Evolutionary conservation across 1,284 basidiomycete genomes (phyloP).

Genomic region (Microbotryum intermedium): DNA sequence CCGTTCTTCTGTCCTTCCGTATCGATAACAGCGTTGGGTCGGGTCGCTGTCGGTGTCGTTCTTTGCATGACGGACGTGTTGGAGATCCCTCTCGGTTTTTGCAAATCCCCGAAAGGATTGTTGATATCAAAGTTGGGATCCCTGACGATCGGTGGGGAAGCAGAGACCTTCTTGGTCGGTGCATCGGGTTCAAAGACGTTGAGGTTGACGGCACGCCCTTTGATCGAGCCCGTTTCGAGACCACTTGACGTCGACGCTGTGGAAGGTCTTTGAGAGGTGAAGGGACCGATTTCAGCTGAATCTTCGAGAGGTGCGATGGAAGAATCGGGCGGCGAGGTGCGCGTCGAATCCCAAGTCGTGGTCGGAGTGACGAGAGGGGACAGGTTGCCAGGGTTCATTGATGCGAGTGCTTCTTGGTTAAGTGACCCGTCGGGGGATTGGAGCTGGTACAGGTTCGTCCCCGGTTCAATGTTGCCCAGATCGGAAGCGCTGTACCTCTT

Average conservation of each 20-base stretch:
- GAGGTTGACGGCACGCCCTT: constrained; percentile 5
- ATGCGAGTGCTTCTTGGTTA: no score
- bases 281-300: not conserved
- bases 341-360: not conserved
- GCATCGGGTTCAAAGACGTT: constrained; percentile 14
- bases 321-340: no score
- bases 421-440: no score
- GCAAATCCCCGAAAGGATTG: constrained; percentile 2
- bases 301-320: not conserved
- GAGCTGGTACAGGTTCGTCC: no score
- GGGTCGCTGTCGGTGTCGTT: no score
- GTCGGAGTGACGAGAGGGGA: not conserved
- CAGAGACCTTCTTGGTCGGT: constrained; percentile 51
- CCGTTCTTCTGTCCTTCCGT: no score
- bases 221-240: not conserved
- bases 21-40: no score
- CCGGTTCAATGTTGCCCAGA: no score
- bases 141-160: constrained; percentile 62
- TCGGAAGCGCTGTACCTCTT: no score
- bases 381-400: not conserved
- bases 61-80: no score
- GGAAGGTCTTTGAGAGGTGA: not conserved
- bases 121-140: constrained; percentile 22
- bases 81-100: not conserved
- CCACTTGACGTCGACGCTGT: constrained; percentile 2